These are phyloP conservation scores for Globisporangium ultimum DNA, from an alignment of 352 stramenopile genomes.

Conservation along the genomic window DNA sequence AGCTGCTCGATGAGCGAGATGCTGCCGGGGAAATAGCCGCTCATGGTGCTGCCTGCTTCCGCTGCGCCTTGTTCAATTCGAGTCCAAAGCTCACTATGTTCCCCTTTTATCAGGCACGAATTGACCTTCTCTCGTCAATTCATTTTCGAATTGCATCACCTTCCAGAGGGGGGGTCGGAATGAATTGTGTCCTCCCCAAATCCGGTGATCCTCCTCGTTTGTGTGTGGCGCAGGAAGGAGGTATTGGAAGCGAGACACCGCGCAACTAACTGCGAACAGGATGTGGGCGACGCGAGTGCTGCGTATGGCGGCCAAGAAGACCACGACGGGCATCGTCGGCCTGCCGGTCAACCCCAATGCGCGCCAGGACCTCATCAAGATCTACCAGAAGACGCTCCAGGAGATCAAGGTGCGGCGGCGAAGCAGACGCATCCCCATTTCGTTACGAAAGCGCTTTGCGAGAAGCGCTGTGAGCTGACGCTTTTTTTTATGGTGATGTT, in stretches of 20 bases:
- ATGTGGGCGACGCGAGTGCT: conserved; percentile 85
- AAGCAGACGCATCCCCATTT: too few species aligned
- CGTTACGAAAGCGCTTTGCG: conserved; percentile 5
- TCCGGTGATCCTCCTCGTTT: conserved; percentile 6
- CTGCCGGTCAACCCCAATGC: conserved; percentile 82
- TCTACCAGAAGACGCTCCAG: conserved; percentile 82
- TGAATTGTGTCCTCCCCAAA: conserved; percentile 17
- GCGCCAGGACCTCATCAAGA: conserved; percentile 77
- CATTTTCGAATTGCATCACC: conserved; percentile 9
- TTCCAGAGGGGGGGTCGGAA: not conserved
- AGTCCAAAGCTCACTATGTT: conserved; percentile 1
- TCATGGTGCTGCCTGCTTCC: conserved; percentile 36
- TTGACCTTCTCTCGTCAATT: too few species aligned
- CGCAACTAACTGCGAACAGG: conserved; percentile 12
- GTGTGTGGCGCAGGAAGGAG: conserved; percentile 25
- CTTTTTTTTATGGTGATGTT: conserved; percentile 4
- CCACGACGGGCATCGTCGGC: conserved; percentile 81
- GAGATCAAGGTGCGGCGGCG: conserved; percentile 60
- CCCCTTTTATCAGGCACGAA: too few species aligned
- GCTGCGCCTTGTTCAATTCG: conserved; percentile 6
- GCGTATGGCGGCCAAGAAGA: conserved; percentile 86
- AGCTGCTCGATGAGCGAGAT: conserved; percentile 83
- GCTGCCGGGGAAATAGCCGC: conserved; percentile 72
- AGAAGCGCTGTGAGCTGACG: not conserved
- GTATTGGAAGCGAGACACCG: conserved; percentile 6